phyloP scores from a whole-genome alignment of 345 rosid genomes.

The Bruguiera parviflora region DNA sequence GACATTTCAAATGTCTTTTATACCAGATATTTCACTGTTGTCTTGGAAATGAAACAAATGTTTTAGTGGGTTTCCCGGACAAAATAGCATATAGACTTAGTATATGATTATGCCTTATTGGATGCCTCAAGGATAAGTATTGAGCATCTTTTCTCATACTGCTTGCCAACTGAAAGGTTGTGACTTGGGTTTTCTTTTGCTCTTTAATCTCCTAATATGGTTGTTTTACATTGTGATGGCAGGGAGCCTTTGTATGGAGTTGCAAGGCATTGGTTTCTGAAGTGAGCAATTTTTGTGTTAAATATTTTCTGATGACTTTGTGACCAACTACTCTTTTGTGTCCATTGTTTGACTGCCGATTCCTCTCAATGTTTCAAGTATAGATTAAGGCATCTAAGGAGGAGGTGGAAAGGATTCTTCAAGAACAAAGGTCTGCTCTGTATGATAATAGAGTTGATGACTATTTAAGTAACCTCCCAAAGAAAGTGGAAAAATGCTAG shows the following conservation, averaged over 20 bases:
- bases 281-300: conserved; percentile 40
- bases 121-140: not conserved
- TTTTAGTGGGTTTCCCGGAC: too few species aligned
- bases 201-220: conserved; percentile 14
- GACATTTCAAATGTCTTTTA: too few species aligned
- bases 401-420: conserved; percentile 68
- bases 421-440: conserved; percentile 66
- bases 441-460: not conserved
- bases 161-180: conserved; percentile 2
- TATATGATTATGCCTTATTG: not conserved
- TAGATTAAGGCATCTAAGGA: conserved; percentile 73
- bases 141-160: not conserved
- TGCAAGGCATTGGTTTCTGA: conserved; percentile 83
- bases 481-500: too few species aligned
- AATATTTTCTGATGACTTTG: not conserved
- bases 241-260: conserved; percentile 99
- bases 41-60: too few species aligned
- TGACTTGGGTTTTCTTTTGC: not conserved
- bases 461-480: too few species aligned
- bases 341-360: not conserved
- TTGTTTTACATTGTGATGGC: conserved; percentile 11
- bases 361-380: conserved; percentile 11
- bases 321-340: not conserved
- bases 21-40: too few species aligned
- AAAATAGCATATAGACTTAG: not conserved